Evolutionary conservation across 345 rosid species (phyloP).

Genomic region (rapeseed (Brassica napus)): Da-Ae NC_063451.1:33350001-33350500

Average conservation of each 20-base stretch:
- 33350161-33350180: neutral
- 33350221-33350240: slow-evolving; percentile 16
- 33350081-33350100: slow-evolving; percentile 28
- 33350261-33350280: slow-evolving; percentile 11
- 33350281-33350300: slow-evolving; percentile 9
- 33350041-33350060: slow-evolving; percentile 51
- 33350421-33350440: neutral
- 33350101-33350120: slow-evolving; percentile 13
- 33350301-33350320: neutral
- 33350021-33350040: slow-evolving; percentile 90
- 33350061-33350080: slow-evolving; percentile 49
- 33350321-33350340: neutral
- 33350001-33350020: slow-evolving; percentile 84
- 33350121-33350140: slow-evolving; percentile 1
- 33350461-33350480: slow-evolving; percentile 14
- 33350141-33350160: slow-evolving; percentile 1
- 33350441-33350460: neutral
- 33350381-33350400: slow-evolving; percentile 29
- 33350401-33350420: neutral
- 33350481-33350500: neutral
- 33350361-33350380: neutral
- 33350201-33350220: slow-evolving; percentile 3
- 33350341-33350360: slow-evolving; percentile 23
- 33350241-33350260: slow-evolving; percentile 40
- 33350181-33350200: slow-evolving; percentile 36